Conservation (phyloP, 176 grass and related monocot species). For the Musa schizocarpa region DNA sequence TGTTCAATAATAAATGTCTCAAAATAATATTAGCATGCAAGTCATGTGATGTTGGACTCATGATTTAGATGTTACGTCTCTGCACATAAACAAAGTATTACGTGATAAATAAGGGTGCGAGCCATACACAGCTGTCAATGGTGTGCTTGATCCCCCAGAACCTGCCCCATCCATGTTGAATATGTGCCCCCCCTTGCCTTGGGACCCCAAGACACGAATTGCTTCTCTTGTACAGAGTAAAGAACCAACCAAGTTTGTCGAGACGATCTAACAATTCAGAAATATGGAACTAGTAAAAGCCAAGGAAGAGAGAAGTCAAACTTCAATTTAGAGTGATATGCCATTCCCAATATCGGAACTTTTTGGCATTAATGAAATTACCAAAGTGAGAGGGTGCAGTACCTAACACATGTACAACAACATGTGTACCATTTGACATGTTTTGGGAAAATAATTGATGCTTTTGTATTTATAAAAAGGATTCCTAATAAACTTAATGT, state of each 20-base stretch:
- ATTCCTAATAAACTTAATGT: too few species aligned
- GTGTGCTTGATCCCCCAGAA: slow-evolving; percentile 96
- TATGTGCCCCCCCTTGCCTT: slow-evolving; percentile 77
- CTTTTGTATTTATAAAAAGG: too few species aligned
- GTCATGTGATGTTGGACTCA: neutral
- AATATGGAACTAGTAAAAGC: neutral
- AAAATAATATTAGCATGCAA: neutral
- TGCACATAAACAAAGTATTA: neutral
- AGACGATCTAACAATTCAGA: slow-evolving; percentile 55
- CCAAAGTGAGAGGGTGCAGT: too few species aligned
- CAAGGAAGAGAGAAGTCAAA: neutral
- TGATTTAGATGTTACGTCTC: neutral
- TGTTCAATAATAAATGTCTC: neutral
- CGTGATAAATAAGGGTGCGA: neutral
- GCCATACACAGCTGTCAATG: slow-evolving; percentile 93
- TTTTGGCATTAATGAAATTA: too few species aligned
- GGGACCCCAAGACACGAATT: slow-evolving; percentile 68
- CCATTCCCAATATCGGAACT: too few species aligned
- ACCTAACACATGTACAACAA: too few species aligned
- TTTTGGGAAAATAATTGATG: too few species aligned
- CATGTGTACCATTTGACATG: too few species aligned
- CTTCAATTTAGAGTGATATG: too few species aligned
- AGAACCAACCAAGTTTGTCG: slow-evolving; percentile 91
- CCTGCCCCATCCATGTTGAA: slow-evolving; percentile 99
- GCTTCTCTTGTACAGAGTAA: slow-evolving; percentile 96